Evolutionary conservation across 192 early-diverging fungal genomes (phyloP), one percentile per base, ranked within the genome.

Genomic region (Umbelopsis isabellina): DNA sequence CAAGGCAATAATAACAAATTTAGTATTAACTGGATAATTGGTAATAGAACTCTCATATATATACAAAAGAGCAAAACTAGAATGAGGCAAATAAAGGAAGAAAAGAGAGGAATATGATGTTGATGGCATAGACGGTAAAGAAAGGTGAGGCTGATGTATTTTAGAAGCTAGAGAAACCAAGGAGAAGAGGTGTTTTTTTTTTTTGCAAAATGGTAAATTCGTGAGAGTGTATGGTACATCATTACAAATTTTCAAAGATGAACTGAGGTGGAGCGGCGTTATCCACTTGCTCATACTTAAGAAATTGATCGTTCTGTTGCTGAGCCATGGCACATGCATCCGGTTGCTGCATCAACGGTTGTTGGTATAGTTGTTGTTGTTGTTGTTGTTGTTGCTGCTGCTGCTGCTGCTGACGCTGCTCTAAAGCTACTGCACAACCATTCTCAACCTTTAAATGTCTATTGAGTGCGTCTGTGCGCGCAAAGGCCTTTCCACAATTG

Each of bases 401-500:
- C 12, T 61, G 55, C 21, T 21, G 25, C 7, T 61, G 9, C 55
- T 61, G 55, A n/a, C 55, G 55, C 25, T 61, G 55, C 33, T 61
- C 27, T 35, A 61, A 18, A 18, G 55, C 55, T 3, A 30, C 37
- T 45, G 64, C 65, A 16, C 72, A 74, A 1, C 75, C 75, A 69
- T 76, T 76, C 45, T 76, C 75, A 46, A 76, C 70, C 18, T 67
- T 66, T 9, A 76, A 33, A 53, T 93, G 91, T 27, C 91, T 81
- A 68, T 87, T 88, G 45, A 93, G 76, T 21, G 91, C 91, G 77
- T 93, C 91, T 45, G 89, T 74, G 1, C 91, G 89, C 18, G 91
- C 90, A 81, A 93, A 93, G 46, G 83, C 82, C 23, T 89, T 88
- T 16, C 84, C 86, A 73, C 91, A 93, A 51, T 89, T 83, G 8